Base-by-base conservation (phyloP, 2,329 filamentous ascomycete species). In the Harringtonia lauricola region DNA sequence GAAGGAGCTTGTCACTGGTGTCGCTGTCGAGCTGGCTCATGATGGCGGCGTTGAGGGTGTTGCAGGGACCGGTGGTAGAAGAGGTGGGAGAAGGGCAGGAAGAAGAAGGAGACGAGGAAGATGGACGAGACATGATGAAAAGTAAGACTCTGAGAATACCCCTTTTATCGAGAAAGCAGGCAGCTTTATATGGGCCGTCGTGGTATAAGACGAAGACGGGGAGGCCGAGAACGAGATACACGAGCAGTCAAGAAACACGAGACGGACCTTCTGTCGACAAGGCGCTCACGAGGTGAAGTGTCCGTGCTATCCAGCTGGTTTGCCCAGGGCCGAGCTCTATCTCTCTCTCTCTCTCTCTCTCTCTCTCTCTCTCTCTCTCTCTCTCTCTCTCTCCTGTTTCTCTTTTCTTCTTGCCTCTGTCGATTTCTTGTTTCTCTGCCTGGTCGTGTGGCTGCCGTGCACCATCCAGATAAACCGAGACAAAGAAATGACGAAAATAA, bases 11-110 rank as follows among this genome's bases (percentile, higher is more conserved):
- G 18, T 36, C 30, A 22, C 22, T 19, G 29, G 42, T 39, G 5
- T 44, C 44, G 24, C 44, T 46, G 46, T 43, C 49, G 26, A 51
- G 35, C 4, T 45, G 41, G 34, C 44, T 47, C 49, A 51, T 51
- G 33, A n/a, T 22, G 44, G 19, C 3, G 14, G 31, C 9, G 4
- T 36, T 5, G 2, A 13, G 7, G 12, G 30, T 39, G 36, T 21
- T 34, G 28, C 10, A 15, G 18, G 31, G 4, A 18, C 4, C 15
- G 30, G 3, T 17, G 22, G 26, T 13, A 40, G 15, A 19, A 30
- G 22, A 15, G 26, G 8, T 8, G 24, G 29, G 18, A 37, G 19
- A 34, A 37, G 41, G 18, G 33, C 31, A 34, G 15, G 22, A 18
- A 7, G 46, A 21, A 4, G n/a, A n/a, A 22, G 37, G 24, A 3